Conservation (phyloP, 768 basidiomycete genomes). For the Tricholoma sp. region DNA sequence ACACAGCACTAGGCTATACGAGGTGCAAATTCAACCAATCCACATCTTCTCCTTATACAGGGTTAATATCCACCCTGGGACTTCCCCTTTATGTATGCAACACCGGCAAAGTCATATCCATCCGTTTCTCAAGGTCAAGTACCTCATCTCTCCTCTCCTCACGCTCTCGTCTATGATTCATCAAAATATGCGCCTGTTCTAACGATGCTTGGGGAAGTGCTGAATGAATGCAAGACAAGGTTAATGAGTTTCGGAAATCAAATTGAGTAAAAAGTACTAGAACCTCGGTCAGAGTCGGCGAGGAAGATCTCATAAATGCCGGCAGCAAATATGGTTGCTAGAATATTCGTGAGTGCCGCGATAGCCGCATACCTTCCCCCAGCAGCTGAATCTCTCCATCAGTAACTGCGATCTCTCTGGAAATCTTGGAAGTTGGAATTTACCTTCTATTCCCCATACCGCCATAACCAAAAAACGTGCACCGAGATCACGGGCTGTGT, state of each 20-base stretch:
- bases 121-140: not conserved
- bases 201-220: not conserved
- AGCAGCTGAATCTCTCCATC: conserved; percentile 27
- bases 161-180: not conserved
- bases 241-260: not conserved
- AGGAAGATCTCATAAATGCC: conserved; percentile 54
- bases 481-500: conserved; percentile 66
- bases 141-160: not conserved
- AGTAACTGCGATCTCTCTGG: not conserved
- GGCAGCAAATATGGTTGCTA: conserved; percentile 52
- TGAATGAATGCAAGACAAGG: not conserved
- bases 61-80: not conserved
- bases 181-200: not conserved
- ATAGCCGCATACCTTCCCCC: conserved; percentile 59
- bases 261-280: not conserved
- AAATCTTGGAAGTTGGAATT: conserved; percentile 5
- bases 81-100: not conserved
- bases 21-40: too few species aligned
- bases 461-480: conserved; percentile 56
- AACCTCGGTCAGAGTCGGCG: conserved; percentile 54
- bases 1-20: too few species aligned
- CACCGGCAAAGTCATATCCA: not conserved
- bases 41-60: too few species aligned
- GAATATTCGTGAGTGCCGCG: conserved; percentile 61
- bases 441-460: conserved; percentile 50